Evolutionary conservation across 805 yeast species (phyloP).

Genomic region (Saitoella complicata): DNA sequence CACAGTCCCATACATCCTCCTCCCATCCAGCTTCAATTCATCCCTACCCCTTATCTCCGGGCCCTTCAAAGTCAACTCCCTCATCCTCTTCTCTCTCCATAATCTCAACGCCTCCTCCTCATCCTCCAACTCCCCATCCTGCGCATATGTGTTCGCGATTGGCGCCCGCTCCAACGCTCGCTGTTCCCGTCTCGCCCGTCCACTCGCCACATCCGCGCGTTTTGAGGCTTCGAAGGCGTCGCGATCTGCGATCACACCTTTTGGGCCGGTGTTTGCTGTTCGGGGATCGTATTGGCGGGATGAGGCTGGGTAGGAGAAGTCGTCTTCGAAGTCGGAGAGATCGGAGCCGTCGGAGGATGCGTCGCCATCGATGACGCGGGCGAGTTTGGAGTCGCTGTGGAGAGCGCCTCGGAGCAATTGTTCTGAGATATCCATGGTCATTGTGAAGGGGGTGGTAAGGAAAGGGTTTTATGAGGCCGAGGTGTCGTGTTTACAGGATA

Average conservation of each 20-base stretch:
- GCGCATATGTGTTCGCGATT: conserved; percentile 1
- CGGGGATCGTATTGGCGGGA: no score
- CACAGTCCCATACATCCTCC: conserved; percentile 1
- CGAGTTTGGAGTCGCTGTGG: no score
- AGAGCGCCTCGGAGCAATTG: no score
- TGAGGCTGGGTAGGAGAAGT: no score
- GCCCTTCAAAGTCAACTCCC: neutral
- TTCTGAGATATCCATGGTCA: no score
- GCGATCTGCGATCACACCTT: conserved; percentile 2
- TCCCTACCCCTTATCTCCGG: neutral
- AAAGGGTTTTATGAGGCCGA: no score
- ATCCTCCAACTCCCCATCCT: neutral
- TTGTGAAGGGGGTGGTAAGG: no score
- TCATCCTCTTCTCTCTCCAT: conserved; percentile 4
- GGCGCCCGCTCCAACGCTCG: conserved; percentile 1
- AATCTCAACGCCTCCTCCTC: neutral
- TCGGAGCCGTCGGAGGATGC: no score
- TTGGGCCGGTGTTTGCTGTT: conserved; percentile 5
- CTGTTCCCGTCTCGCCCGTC: neutral
- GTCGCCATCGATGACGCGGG: no score
- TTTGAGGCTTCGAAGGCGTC: conserved; percentile 2
- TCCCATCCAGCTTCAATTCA: neutral
- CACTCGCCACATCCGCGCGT: neutral
- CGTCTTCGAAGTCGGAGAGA: no score
- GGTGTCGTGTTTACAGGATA: no score